These are phyloP conservation scores for Fagopyrum homotropicum DNA, from an alignment of 148 eudicot species.

Conservation along the genomic window DNA sequence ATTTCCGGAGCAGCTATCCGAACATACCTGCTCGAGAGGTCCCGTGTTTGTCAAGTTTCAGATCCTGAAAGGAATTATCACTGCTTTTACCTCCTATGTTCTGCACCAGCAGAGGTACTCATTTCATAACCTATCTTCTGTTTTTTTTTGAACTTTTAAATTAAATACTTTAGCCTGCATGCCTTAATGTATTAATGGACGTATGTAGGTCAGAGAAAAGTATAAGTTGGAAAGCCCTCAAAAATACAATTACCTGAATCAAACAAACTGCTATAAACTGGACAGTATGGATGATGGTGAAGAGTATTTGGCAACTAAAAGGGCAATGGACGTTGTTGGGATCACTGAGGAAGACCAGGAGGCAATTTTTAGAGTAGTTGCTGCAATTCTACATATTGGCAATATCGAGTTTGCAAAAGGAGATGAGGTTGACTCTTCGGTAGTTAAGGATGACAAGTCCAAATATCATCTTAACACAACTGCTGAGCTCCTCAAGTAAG, in stretches of 20 bases:
- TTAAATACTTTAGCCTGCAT: background rate
- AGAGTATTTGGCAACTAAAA: constrained; percentile 88
- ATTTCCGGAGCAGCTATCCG: constrained; percentile 97
- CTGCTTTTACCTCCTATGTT: constrained; percentile 89
- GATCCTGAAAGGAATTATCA: constrained; percentile 96
- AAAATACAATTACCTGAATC: constrained; percentile 80
- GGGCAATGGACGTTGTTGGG: constrained; percentile 99
- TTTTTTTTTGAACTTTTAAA: background rate
- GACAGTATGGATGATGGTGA: constrained; percentile 75
- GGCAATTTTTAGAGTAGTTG: constrained; percentile 93
- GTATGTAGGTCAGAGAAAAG: constrained; percentile 70
- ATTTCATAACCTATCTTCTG: background rate
- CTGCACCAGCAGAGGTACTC: constrained; percentile 85
- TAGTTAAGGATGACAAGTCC: constrained; percentile 79
- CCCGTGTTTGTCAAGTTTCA: constrained; percentile 98
- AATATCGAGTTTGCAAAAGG: constrained; percentile 92
- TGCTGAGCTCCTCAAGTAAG: constrained; percentile 79
- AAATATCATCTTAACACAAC: constrained; percentile 75
- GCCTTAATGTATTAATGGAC: constrained; percentile 13
- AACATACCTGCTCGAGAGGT: constrained; percentile 90
- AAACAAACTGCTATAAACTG: constrained; percentile 69
- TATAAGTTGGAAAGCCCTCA: constrained; percentile 73
- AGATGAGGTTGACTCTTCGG: constrained; percentile 81
- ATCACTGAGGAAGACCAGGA: constrained; percentile 94
- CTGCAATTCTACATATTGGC: constrained; percentile 93